Evolutionary conservation across 208 protist genomes (phyloP).

Genomic region (Polymyxa betae): DNA sequence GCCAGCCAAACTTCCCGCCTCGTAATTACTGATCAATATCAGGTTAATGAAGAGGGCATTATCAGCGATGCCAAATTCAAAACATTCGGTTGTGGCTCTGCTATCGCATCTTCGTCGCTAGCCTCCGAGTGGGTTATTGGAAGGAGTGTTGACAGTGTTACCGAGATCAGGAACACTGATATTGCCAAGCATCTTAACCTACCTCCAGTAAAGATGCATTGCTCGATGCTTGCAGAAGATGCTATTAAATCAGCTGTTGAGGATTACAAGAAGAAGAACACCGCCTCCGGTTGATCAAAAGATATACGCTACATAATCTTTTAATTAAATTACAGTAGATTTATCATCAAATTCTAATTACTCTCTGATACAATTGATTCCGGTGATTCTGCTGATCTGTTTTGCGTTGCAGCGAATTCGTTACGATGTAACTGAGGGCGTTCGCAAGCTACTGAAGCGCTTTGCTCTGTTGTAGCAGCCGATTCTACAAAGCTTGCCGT

Average conservation of each 20-base stretch:
- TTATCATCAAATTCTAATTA: too few species aligned
- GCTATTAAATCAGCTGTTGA: slow-evolving; percentile 96
- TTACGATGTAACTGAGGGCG: too few species aligned
- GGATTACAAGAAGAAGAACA: slow-evolving; percentile 89
- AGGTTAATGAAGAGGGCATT: slow-evolving; percentile 70
- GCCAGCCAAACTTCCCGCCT: slow-evolving; percentile 74
- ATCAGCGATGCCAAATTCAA: slow-evolving; percentile 73
- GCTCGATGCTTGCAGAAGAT: slow-evolving; percentile 95
- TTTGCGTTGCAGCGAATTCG: too few species aligned
- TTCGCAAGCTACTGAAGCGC: too few species aligned
- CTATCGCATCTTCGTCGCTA: slow-evolving; percentile 94
- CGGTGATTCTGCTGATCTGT: too few species aligned
- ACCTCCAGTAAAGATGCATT: slow-evolving; percentile 99
- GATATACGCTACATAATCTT: neutral
- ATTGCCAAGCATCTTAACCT: slow-evolving; percentile 97
- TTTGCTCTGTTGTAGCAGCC: too few species aligned
- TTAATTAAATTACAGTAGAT: too few species aligned
- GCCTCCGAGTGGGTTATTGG: slow-evolving; percentile 96
- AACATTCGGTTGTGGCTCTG: slow-evolving; percentile 98
- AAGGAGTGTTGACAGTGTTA: slow-evolving; percentile 93
- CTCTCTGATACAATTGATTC: too few species aligned
- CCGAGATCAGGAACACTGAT: slow-evolving; percentile 94
- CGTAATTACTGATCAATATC: slow-evolving; percentile 63
- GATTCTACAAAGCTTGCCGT: too few species aligned
- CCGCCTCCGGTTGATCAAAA: neutral